Percentiles rank a stretch among this genome's conserved stretches.
These are phyloP conservation scores for Gossypium rotundifolium DNA, from an alignment of 345 rosid genomes.

Conservation along the genomic window DNA sequence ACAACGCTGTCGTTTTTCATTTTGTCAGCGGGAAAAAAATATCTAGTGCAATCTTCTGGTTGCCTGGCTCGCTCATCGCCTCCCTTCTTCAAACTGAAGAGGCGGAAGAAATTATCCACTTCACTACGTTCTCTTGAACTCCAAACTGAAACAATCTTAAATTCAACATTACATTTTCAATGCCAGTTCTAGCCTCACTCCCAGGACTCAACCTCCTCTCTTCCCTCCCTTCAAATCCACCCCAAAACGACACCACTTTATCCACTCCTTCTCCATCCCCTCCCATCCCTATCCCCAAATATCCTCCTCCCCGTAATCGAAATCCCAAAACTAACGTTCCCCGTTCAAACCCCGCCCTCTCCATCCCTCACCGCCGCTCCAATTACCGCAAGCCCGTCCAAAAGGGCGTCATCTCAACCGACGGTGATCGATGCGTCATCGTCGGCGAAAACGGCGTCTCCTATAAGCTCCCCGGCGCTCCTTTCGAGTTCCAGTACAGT, in stretches of 20 bases:
- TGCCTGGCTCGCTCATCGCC: not conserved
- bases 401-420: slow-evolving; percentile 51
- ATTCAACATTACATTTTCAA: slow-evolving; percentile 15
- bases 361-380: slow-evolving; percentile 55
- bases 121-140: not conserved
- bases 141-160: not conserved
- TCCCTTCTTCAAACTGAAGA: not conserved
- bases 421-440: slow-evolving; percentile 66
- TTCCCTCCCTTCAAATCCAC: slow-evolving; percentile 57
- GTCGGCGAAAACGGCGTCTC: slow-evolving; percentile 81
- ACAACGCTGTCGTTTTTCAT: not conserved
- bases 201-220: slow-evolving; percentile 66
- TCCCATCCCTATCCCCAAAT: slow-evolving; percentile 71
- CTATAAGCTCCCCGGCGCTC: slow-evolving; percentile 84
- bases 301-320: slow-evolving; percentile 44
- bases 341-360: slow-evolving; percentile 53
- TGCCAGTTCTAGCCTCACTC: slow-evolving; percentile 58
- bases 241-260: slow-evolving; percentile 22
- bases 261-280: slow-evolving; percentile 29
- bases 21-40: not conserved
- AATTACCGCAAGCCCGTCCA: slow-evolving; percentile 71
- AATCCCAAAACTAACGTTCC: slow-evolving; percentile 21
- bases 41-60: not conserved
- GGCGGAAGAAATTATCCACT: not conserved
- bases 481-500: slow-evolving; percentile 91